Evolutionary conservation across 2,329 filamentous ascomycete genomes (phyloP).

Genomic region (Fusarium abutilonis): DNA sequence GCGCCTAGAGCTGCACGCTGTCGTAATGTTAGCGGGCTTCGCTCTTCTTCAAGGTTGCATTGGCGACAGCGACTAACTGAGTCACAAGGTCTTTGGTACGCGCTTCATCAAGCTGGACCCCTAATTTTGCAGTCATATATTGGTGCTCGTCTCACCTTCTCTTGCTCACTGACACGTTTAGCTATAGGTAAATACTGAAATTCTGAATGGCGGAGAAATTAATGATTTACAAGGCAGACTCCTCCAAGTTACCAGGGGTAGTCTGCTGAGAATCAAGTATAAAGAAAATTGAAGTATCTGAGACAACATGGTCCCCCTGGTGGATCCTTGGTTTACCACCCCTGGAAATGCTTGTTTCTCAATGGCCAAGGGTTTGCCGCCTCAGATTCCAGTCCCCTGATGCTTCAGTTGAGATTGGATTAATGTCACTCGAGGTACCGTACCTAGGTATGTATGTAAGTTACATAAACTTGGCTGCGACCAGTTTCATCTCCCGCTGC

Average conservation of each 20-base stretch:
- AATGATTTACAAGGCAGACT: background rate
- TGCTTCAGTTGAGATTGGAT: conserved; percentile 37
- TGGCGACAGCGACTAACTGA: conserved; percentile 1
- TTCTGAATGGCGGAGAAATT: too few relatives aligned
- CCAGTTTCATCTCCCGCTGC: conserved; percentile 9
- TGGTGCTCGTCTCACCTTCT: background rate
- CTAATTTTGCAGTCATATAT: conserved; percentile 15
- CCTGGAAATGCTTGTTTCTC: conserved; percentile 39
- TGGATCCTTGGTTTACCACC: conserved; percentile 15
- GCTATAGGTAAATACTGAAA: too few relatives aligned
- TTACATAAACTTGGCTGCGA: too few relatives aligned
- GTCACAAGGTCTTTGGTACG: conserved; percentile 27
- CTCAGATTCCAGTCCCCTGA: conserved; percentile 27
- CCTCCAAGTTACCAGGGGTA: conserved; percentile 15
- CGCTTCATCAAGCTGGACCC: conserved; percentile 1
- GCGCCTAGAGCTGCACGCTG: conserved; percentile 29
- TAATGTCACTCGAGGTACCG: conserved; percentile 19
- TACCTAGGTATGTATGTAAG: background rate
- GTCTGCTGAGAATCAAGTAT: conserved; percentile 13
- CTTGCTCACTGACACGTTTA: too few relatives aligned
- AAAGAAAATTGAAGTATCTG: background rate
- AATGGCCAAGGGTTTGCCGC: conserved; percentile 30
- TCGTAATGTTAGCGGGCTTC: conserved; percentile 30
- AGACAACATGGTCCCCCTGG: background rate
- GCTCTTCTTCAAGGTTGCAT: background rate